Evolutionary conservation across 345 rosid genomes (phyloP).

Genomic region (Moringa oleifera): DNA sequence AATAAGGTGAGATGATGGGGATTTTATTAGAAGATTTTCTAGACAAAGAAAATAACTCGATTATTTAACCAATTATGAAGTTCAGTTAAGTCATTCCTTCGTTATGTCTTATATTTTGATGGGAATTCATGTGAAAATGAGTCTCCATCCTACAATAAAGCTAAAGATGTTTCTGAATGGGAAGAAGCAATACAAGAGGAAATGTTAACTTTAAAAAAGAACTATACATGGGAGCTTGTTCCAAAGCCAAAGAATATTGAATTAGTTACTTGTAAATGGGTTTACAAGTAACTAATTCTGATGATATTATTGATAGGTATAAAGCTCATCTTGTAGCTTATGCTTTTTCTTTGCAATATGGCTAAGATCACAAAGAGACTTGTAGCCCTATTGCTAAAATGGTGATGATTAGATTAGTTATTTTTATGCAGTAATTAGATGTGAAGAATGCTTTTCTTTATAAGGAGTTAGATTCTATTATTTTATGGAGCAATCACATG

Average conservation of each 20-base stretch:
- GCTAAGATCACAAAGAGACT: no score
- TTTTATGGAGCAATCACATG: no score
- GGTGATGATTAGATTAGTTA: no score
- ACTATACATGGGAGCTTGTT: conserved; percentile 4
- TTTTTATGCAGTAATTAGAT: no score
- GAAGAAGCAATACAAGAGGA: background rate
- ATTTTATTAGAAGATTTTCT: background rate
- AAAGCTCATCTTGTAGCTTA: no score
- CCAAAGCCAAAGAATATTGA: background rate
- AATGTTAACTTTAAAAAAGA: background rate
- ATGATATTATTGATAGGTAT: no score
- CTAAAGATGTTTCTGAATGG: background rate
- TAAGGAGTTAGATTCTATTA: no score
- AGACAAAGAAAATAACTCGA: background rate
- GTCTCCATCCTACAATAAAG: background rate
- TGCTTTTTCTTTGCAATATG: no score
- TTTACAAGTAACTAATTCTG: no score
- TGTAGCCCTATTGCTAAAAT: no score
- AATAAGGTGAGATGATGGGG: no score
- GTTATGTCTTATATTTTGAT: background rate
- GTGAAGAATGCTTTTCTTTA: no score
- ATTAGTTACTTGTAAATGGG: conserved; percentile 3
- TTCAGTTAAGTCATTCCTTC: background rate
- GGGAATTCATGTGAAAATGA: background rate
- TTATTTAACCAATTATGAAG: background rate